Conservation (phyloP, 1,139 yeast species). For the Yamadazyma jaroonii region DNA sequence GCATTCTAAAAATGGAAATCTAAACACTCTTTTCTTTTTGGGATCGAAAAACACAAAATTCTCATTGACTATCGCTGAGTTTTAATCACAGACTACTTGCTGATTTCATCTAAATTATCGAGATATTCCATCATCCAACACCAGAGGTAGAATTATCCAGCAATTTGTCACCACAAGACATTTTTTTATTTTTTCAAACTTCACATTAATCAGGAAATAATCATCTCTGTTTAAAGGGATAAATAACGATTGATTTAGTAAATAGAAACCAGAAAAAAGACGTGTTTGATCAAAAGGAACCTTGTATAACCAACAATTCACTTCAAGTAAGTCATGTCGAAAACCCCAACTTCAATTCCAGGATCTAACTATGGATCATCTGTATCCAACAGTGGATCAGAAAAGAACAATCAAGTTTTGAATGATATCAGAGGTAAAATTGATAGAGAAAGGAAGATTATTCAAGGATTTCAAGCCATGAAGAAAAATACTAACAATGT, state of each 20-base stretch:
- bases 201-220: too few relatives aligned
- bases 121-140: too few relatives aligned
- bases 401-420: conserved; percentile 26
- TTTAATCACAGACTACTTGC: not conserved
- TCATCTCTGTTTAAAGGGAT: too few relatives aligned
- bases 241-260: too few relatives aligned
- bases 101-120: too few relatives aligned
- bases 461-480: conserved; percentile 80
- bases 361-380: conserved; percentile 1
- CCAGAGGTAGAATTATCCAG: too few relatives aligned
- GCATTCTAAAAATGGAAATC: conserved; percentile 7
- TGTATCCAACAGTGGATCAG: not conserved
- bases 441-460: conserved; percentile 82
- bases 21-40: conserved; percentile 2
- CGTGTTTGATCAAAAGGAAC: too few relatives aligned
- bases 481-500: conserved; percentile 75
- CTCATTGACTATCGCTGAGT: conserved; percentile 3
- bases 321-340: not conserved
- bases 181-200: too few relatives aligned
- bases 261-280: too few relatives aligned
- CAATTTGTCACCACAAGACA: too few relatives aligned
- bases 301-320: too few relatives aligned
- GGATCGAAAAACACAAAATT: conserved; percentile 1
- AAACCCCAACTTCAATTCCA: not conserved
- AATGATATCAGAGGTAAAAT: conserved; percentile 77